Evolutionary conservation across 2,329 filamentous ascomycete genomes (phyloP), one percentile per base, ranked within the genome.

Genomic region (Phialemoniopsis sp.): DNA sequence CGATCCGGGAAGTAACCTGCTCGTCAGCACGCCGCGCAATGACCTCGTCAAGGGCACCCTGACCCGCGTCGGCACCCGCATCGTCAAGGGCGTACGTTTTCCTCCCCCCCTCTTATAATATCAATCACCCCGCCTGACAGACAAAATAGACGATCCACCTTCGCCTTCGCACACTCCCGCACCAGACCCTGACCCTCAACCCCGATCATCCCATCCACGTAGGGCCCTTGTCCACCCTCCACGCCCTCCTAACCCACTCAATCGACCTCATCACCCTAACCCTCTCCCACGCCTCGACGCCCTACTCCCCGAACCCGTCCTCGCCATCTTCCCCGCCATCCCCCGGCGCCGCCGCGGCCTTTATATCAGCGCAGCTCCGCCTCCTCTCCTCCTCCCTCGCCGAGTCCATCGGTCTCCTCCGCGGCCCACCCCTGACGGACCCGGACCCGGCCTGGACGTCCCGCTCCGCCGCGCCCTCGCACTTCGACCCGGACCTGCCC

Each of bases 1-100:
- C 46, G 89, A 95, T 56, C 82, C 85, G 1, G 89, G 89, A 8
- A 90, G 84, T 52, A 98, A 91, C 1, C 78, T 98, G 19, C 90
- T 93, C 21, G 76, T 98, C 49, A 93, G 87, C 45, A 94, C 90
- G 13, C 77, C 85, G 40, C 80, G 90, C 40, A 91, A 88, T 40
- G 93, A 98, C 67, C 81, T 78, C 49, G 82, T 97, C 46, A 98
- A 98, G 62, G 93, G 93, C 14, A 87, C 89, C 52, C 80, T 97
- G 44, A 97, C 91, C 2, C 80, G 93, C 39, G 80, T 95, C 29
- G 93, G 93, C 30, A 88, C 88, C n/a, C 81, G 85, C 37, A 85
- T 98, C 47, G 85, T 95, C 46, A 95, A 95, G 60, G 91, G 89
- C 49, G 87, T 90, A 71, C 52, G 82, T 73, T 26, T 18, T 40